Evolutionary conservation across 495 filamentous ascomycete genomes (phyloP).

Genomic region (Penicillium crystallinum): DNA sequence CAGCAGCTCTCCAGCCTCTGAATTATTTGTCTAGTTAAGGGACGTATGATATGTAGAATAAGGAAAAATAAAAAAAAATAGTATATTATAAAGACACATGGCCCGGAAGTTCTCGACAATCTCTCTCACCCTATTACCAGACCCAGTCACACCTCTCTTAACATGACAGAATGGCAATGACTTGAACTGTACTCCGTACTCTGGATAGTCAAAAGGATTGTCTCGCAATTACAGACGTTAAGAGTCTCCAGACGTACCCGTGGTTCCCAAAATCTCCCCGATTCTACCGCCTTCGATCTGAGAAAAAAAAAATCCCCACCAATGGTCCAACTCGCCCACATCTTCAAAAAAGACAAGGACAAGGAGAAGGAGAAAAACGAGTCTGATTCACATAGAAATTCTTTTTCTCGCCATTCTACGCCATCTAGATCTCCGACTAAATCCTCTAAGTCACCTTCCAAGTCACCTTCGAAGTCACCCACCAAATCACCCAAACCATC

Average conservation of each 20-base stretch:
- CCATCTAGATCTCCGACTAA: constrained; percentile 14
- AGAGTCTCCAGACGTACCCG: no score
- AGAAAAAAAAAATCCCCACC: constrained; percentile 22
- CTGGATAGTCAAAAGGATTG: no score
- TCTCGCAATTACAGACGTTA: no score
- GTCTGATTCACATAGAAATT: constrained; percentile 11
- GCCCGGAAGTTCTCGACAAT: neutral
- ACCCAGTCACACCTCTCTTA: neutral
- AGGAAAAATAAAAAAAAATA: neutral
- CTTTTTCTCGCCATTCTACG: constrained; percentile 20
- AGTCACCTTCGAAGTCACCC: constrained; percentile 23
- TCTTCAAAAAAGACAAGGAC: constrained; percentile 37
- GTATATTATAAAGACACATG: constrained; percentile 4
- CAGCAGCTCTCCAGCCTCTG: constrained; percentile 33
- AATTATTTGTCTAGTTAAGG: constrained; percentile 15
- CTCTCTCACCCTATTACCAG: neutral
- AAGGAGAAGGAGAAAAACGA: constrained; percentile 21
- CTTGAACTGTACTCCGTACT: no score
- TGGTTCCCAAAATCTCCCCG: constrained; percentile 36
- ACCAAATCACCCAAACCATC: constrained; percentile 27
- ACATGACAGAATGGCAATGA: no score
- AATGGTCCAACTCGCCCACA: constrained; percentile 36
- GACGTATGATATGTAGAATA: constrained; percentile 3
- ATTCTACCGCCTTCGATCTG: constrained; percentile 46
- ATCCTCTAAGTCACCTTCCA: constrained; percentile 13